Evolutionary conservation across 495 filamentous ascomycete species (phyloP).

Genomic region (Chaetomidium leptoderma): DNA sequence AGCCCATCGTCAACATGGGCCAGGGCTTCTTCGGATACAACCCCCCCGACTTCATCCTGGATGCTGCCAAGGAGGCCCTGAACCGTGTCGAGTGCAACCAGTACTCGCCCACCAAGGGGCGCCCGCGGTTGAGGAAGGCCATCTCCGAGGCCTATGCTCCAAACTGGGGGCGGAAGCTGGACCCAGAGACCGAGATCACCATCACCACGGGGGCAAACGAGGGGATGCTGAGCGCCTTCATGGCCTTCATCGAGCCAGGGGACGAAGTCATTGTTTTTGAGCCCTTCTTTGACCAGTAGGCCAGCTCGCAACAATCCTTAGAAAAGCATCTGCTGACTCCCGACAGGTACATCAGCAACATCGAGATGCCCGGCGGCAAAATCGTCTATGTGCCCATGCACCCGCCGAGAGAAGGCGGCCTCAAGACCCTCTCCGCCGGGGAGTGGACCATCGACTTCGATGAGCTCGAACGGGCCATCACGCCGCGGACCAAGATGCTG

Average conservation of each 20-base stretch:
- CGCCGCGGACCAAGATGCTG: conserved; percentile 86
- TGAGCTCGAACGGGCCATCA: conserved; percentile 80
- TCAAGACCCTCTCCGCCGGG: conserved; percentile 70
- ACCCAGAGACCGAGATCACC: conserved; percentile 87
- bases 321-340: not conserved
- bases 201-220: conserved; percentile 97
- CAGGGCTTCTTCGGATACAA: conserved; percentile 99
- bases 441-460: conserved; percentile 87
- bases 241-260: conserved; percentile 90
- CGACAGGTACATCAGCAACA: conserved; percentile 82
- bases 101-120: conserved; percentile 92
- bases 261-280: conserved; percentile 98
- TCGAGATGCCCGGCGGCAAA: conserved; percentile 93
- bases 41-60: conserved; percentile 82
- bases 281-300: conserved; percentile 96
- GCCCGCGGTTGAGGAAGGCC: conserved; percentile 84
- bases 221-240: conserved; percentile 93
- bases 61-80: conserved; percentile 84
- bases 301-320: not conserved
- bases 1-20: conserved; percentile 93
- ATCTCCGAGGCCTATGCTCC: conserved; percentile 86
- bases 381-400: conserved; percentile 91
- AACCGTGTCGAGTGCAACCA: conserved; percentile 97
- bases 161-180: conserved; percentile 70
- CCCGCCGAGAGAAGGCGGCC: conserved; percentile 79